Conservation (phyloP, 2,329 filamentous ascomycete genomes). For the Teratosphaeriaceae sp. region DNA sequence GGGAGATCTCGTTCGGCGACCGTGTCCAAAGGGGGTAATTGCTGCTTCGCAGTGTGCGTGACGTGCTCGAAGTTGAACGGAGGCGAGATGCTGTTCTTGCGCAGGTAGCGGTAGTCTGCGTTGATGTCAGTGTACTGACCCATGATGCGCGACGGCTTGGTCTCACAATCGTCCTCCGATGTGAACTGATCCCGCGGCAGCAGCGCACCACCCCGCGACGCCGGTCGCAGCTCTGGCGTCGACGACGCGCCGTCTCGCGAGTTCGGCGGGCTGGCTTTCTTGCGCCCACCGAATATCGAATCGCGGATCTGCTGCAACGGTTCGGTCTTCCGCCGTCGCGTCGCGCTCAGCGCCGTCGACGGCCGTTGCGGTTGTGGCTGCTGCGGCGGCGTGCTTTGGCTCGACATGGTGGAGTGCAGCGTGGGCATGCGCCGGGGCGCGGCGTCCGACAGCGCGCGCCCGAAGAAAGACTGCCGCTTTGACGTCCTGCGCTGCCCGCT, state of each 20-base stretch:
- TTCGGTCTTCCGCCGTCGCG: slow-evolving; percentile 15
- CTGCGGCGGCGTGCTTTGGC: slow-evolving; percentile 5
- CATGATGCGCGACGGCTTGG: neutral
- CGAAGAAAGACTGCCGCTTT: slow-evolving; percentile 22
- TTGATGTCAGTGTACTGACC: neutral
- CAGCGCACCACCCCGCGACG: slow-evolving; percentile 1
- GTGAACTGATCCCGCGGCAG: slow-evolving; percentile 6
- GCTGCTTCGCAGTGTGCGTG: slow-evolving; percentile 51
- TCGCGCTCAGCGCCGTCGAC: slow-evolving; percentile 4
- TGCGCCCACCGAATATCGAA: slow-evolving; percentile 16
- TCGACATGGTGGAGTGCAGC: slow-evolving; percentile 10
- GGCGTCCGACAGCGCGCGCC: slow-evolving; percentile 17
- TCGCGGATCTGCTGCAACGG: slow-evolving; percentile 20
- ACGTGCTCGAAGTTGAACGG: slow-evolving; percentile 61
- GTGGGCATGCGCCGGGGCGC: slow-evolving; percentile 5
- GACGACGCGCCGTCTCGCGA: slow-evolving; percentile 5
- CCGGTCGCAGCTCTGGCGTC: neutral
- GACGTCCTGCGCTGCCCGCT: slow-evolving; percentile 4
- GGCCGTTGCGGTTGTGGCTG: slow-evolving; percentile 15
- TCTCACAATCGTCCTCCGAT: slow-evolving; percentile 18
- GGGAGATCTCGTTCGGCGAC: slow-evolving; percentile 46
- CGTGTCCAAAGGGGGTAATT: slow-evolving; percentile 47
- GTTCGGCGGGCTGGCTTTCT: slow-evolving; percentile 7
- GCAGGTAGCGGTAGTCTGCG: slow-evolving; percentile 24
- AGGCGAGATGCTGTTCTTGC: slow-evolving; percentile 50